Evolutionary conservation across 2,329 filamentous ascomycete genomes (phyloP).

Genomic region (Juglanconis juglandina): DNA sequence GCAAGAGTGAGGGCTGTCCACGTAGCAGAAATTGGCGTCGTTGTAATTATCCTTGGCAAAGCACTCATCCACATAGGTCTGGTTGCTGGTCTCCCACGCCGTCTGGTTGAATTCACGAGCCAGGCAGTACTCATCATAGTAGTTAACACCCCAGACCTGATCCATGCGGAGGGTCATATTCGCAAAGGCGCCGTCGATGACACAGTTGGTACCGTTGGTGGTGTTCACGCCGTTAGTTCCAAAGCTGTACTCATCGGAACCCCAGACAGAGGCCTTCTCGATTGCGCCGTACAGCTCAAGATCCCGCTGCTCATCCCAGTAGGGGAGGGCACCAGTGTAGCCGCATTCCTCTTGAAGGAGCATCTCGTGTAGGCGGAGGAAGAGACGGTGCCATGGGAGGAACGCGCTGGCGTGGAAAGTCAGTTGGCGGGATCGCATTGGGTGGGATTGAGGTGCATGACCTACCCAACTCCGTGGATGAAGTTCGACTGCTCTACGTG

Average conservation of each 20-base stretch:
- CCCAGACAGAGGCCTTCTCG: conserved; percentile 23
- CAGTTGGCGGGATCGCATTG: not conserved
- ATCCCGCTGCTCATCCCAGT: conserved; percentile 35
- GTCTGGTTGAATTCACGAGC: conserved; percentile 2
- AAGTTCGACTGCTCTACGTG: conserved; percentile 29
- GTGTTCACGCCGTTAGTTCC: conserved; percentile 29
- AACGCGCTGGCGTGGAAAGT: conserved; percentile 24
- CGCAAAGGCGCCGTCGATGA: conserved; percentile 32
- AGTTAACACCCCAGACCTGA: not conserved
- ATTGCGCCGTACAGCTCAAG: conserved; percentile 21
- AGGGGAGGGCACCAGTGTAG: conserved; percentile 24
- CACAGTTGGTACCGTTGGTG: conserved; percentile 30
- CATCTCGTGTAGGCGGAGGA: conserved; percentile 30
- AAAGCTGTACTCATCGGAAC: conserved; percentile 28
- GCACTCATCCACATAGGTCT: not conserved
- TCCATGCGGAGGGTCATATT: conserved; percentile 28
- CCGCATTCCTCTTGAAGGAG: conserved; percentile 30
- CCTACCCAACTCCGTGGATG: conserved; percentile 27
- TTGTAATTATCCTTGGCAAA: not conserved
- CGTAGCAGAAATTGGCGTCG: conserved; percentile 21
- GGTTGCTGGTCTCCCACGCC: not conserved
- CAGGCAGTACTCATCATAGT: conserved; percentile 6
- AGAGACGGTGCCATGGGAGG: conserved; percentile 34
- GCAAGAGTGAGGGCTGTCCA: conserved; percentile 19
- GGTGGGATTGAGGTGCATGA: not conserved